phyloP scores from a whole-genome alignment of 345 rosid genomes.

The Ailanthus altissimus region DNA sequence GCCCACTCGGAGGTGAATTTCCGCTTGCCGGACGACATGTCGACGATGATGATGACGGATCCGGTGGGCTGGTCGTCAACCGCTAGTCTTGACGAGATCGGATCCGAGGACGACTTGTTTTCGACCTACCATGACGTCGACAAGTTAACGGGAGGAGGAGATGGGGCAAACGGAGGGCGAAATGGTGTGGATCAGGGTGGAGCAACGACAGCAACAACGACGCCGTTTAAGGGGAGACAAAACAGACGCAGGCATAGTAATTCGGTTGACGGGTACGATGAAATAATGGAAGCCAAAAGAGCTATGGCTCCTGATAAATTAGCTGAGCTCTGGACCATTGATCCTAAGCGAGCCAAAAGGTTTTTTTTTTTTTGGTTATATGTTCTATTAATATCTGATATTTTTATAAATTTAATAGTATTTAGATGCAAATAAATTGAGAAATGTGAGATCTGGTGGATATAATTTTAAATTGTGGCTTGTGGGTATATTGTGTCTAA shows the following conservation, averaged over 20 bases:
- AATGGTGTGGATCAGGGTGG: constrained; percentile 21
- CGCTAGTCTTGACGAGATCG: constrained; percentile 41
- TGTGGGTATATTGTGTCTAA: too few relatives aligned
- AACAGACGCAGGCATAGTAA: constrained; percentile 57
- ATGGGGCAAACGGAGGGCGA: not conserved
- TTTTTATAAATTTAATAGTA: not conserved
- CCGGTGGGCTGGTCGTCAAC: constrained; percentile 41
- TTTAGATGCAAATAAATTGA: not conserved
- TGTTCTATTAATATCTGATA: not conserved
- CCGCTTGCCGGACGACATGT: constrained; percentile 40
- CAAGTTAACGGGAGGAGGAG: constrained; percentile 25
- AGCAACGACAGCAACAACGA: constrained; percentile 16
- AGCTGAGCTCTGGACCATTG: constrained; percentile 67
- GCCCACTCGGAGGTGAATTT: constrained; percentile 54
- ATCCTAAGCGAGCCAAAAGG: constrained; percentile 84
- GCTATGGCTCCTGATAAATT: constrained; percentile 79
- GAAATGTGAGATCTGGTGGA: too few relatives aligned
- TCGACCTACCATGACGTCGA: constrained; percentile 65
- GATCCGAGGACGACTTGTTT: constrained; percentile 65
- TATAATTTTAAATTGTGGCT: not conserved
- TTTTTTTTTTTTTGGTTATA: constrained; percentile 2
- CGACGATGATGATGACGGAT: constrained; percentile 42
- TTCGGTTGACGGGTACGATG: constrained; percentile 60
- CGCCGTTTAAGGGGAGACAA: constrained; percentile 31
- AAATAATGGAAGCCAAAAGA: constrained; percentile 67